Conservation (phyloP, 1,284 basidiomycete species). For the Rhodotorula sp. region DNA sequence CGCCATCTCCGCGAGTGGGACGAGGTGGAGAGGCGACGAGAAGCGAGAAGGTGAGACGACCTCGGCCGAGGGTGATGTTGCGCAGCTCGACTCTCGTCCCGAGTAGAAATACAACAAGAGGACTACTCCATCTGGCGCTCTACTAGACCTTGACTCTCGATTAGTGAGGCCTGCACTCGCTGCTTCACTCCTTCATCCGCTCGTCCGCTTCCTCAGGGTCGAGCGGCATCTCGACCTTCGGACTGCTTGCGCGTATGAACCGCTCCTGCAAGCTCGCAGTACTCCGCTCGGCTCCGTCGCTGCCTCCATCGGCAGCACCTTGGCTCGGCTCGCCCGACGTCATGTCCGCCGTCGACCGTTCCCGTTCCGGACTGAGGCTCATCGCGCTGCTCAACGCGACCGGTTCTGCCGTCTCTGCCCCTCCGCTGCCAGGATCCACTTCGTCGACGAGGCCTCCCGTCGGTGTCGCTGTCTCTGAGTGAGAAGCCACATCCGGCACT, state of each 20-base stretch:
- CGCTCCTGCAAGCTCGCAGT: slow-evolving; percentile 25
- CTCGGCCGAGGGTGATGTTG: no score
- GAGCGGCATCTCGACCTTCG: slow-evolving; percentile 21
- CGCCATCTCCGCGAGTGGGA: no score
- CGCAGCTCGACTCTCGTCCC: neutral
- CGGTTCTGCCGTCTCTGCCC: slow-evolving; percentile 27
- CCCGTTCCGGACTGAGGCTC: neutral
- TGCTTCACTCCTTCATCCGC: neutral
- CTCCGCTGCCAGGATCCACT: slow-evolving; percentile 36
- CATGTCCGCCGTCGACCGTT: neutral
- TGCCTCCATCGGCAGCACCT: neutral
- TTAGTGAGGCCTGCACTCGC: neutral
- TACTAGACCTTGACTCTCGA: no score
- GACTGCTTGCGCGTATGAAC: slow-evolving; percentile 39
- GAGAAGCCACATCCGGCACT: neutral
- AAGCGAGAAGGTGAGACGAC: no score
- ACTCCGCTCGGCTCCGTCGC: neutral
- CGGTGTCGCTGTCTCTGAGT: slow-evolving; percentile 23
- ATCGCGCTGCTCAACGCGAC: slow-evolving; percentile 26
- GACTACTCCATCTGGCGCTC: neutral
- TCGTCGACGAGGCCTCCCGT: slow-evolving; percentile 41
- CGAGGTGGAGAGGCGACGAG: neutral
- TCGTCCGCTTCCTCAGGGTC: neutral
- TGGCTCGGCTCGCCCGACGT: neutral
- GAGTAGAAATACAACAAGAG: neutral